Percentiles rank a stretch among this genome's conserved stretches.
phyloP scores from a whole-genome alignment of 2,329 filamentous ascomycete species.

The Camillea tinctor region DNA sequence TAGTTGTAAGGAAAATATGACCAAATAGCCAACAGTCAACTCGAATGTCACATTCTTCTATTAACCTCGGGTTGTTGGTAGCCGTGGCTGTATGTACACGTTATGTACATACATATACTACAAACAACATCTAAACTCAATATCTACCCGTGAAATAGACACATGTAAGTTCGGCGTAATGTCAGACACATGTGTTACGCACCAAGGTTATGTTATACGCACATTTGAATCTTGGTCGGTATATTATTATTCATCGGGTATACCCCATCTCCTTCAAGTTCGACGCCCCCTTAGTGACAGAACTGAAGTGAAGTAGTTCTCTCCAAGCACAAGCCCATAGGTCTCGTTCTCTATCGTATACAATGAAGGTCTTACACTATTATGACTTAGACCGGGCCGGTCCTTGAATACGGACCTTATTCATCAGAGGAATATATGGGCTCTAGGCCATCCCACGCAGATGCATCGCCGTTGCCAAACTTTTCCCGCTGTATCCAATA shows the following conservation, averaged over 20 bases:
- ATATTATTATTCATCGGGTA: neutral
- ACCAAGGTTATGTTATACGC: neutral
- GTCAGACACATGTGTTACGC: neutral
- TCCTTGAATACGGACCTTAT: neutral
- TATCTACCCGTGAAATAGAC: too few relatives aligned
- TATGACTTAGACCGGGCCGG: neutral
- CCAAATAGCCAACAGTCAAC: too few relatives aligned
- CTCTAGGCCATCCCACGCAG: constrained; percentile 71
- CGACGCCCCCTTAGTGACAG: neutral
- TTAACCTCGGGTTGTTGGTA: neutral
- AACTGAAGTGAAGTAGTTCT: neutral
- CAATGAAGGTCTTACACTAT: neutral
- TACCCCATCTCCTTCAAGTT: neutral
- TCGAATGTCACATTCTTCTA: neutral
- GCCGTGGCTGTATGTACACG: too few relatives aligned
- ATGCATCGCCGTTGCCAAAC: constrained; percentile 58
- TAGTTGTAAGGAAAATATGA: too few relatives aligned
- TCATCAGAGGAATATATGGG: constrained; percentile 59
- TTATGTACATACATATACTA: too few relatives aligned
- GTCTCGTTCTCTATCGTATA: constrained; percentile 1
- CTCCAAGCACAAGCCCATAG: neutral
- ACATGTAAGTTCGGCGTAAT: neutral
- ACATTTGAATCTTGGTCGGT: neutral
- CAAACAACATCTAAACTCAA: neutral
- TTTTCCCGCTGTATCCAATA: constrained; percentile 79